These are phyloP conservation scores for Aspergillus avenaceus DNA, from an alignment of 495 filamentous ascomycete genomes.

Conservation along the genomic window DNA sequence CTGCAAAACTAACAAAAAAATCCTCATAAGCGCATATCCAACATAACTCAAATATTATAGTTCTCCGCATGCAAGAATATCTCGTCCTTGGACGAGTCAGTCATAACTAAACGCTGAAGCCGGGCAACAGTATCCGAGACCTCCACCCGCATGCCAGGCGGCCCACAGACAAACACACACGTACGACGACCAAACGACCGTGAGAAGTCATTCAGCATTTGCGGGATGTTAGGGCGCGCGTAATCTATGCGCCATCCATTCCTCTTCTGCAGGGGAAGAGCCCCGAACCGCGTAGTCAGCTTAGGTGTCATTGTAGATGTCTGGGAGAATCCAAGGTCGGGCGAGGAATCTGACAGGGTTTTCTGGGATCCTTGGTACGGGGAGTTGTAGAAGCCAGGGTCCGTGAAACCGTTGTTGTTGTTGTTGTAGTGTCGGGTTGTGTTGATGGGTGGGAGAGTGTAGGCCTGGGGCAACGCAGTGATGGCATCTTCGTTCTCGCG, in stretches of 20 bases:
- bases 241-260: constrained; percentile 90
- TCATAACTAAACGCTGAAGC: constrained; percentile 79
- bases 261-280: constrained; percentile 64
- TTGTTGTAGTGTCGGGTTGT: constrained; percentile 12
- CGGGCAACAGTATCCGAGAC: constrained; percentile 79
- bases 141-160: constrained; percentile 79
- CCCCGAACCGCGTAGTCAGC: constrained; percentile 73
- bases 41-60: constrained; percentile 63
- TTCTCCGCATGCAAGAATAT: constrained; percentile 95
- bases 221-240: constrained; percentile 81
- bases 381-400: neutral
- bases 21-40: neutral
- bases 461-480: constrained; percentile 65
- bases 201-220: constrained; percentile 77
- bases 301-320: constrained; percentile 1
- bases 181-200: constrained; percentile 76
- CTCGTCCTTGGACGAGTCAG: constrained; percentile 73
- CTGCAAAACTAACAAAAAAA: neutral
- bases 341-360: constrained; percentile 12
- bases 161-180: constrained; percentile 92
- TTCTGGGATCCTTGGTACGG: constrained; percentile 6
- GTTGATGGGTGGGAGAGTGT: constrained; percentile 31
- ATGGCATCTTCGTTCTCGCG: constrained; percentile 84
- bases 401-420: neutral
- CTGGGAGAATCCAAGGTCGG: constrained; percentile 32